Evolutionary conservation across 257 asterid genomes (phyloP), one percentile per base, ranked within the genome.

Genomic region (Capsicum rhomboideum): DNA sequence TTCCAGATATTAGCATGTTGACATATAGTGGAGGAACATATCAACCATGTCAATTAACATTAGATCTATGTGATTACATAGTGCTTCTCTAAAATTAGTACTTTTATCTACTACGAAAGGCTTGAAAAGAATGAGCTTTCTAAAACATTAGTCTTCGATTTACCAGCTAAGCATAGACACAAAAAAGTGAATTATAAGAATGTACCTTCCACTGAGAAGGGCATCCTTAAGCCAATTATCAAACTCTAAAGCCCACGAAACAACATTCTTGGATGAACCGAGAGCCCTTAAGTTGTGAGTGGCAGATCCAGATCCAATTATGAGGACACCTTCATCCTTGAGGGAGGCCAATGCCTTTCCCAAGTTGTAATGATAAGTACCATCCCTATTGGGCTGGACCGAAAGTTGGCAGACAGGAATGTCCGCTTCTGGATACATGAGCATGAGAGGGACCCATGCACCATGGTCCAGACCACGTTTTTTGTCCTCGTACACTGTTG

Each of bases 391-490:
- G 20, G 96, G 87, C 84, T 93, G 98, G 55, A 94, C 91, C 21
- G 98, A 94, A 59, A 94, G 95, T 82, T 94, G 98, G 82, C 97
- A 93, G 17, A 94, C 97, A 0, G 97, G 98, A 67, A 94, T 92
- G 81, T 94, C 94, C 55, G 97, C 97, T 52, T 91, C 92, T 1
- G 98, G 98, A 85, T 91, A 94, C 97, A 94, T 94, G 20, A 94
- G 94, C 94, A 93, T 91, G 2, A 94, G 96, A 2, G 98, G 98
- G n/a, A 93, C 95, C 98, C 98, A 92, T 21, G 98, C 98, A 46
- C 98, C 98, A 52, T 94, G 98, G 88, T 94, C 98, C 87, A 94
- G 81, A 26, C 98, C 98, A 29, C 96, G 96, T 56, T 90, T 75
- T 80, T 90, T 89, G 85, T 93, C 96, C 89, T 91, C 89, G 4